Conservation (phyloP, 2,329 filamentous ascomycete species). For the Aphanoascus verrucosus region DNA sequence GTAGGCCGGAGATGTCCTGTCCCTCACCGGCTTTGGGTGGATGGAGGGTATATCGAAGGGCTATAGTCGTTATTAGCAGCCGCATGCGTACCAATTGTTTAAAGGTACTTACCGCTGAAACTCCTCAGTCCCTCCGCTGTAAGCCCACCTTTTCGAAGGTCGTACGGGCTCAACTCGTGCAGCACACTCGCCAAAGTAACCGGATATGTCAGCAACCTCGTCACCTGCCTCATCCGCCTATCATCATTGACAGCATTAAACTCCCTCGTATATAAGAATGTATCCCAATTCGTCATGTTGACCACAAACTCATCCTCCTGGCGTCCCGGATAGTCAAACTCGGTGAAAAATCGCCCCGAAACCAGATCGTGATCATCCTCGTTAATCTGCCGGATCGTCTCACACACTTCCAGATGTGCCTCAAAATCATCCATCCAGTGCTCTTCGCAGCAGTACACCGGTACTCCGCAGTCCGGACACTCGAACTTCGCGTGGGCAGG, state of each 20-base stretch:
- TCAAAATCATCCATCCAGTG: slow-evolving; percentile 97
- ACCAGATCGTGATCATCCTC: slow-evolving; percentile 94
- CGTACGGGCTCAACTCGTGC: slow-evolving; percentile 91
- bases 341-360: slow-evolving; percentile 82
- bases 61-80: slow-evolving; percentile 36
- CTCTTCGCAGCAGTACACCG: slow-evolving; percentile 84
- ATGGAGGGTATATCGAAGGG: slow-evolving; percentile 85
- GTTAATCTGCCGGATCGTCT: slow-evolving; percentile 83
- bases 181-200: slow-evolving; percentile 82
- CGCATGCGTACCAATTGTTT: slow-evolving; percentile 15
- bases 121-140: slow-evolving; percentile 87
- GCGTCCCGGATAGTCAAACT: slow-evolving; percentile 80
- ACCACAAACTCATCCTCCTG: slow-evolving; percentile 88
- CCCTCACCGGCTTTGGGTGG: slow-evolving; percentile 71
- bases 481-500: slow-evolving; percentile 84
- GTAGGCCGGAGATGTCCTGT: slow-evolving; percentile 62
- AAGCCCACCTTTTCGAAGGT: slow-evolving; percentile 61
- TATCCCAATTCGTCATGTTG: slow-evolving; percentile 99
- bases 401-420: slow-evolving; percentile 81
- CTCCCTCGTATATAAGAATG: slow-evolving; percentile 82
- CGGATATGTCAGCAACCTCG: slow-evolving; percentile 85
- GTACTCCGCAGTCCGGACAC: slow-evolving; percentile 90
- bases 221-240: slow-evolving; percentile 83
- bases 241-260: slow-evolving; percentile 87
- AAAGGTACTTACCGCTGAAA: slow-evolving; percentile 60